Percentiles rank a stretch among this genome's conserved stretches.
phyloP scores from a whole-genome alignment of 1,284 basidiomycete genomes.

The Cerrena zonata region DNA sequence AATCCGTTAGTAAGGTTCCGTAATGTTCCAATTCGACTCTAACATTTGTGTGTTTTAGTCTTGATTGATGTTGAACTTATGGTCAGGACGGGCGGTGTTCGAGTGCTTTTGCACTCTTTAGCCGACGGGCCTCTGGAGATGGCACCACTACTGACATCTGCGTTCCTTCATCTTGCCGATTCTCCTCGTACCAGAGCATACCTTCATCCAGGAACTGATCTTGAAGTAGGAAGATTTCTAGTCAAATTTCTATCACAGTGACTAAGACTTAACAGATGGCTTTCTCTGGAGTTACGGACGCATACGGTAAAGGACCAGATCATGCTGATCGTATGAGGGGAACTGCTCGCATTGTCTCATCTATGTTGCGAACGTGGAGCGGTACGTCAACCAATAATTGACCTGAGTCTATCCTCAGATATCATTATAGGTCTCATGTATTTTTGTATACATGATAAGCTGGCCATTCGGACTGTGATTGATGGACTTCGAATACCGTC shows the following conservation, averaged over 20 bases:
- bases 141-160: constrained; percentile 75
- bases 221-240: constrained; percentile 61
- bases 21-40: neutral
- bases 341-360: constrained; percentile 73
- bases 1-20: constrained; percentile 54
- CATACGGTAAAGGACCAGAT: constrained; percentile 76
- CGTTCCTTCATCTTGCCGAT: constrained; percentile 83
- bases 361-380: constrained; percentile 88
- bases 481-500: constrained; percentile 86
- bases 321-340: constrained; percentile 75
- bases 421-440: constrained; percentile 75
- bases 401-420: neutral
- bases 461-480: constrained; percentile 80
- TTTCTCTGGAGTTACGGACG: constrained; percentile 83
- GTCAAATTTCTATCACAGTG: constrained; percentile 12
- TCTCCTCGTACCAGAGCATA: constrained; percentile 78
- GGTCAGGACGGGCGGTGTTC: constrained; percentile 75
- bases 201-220: constrained; percentile 77
- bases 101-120: constrained; percentile 81
- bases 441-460: constrained; percentile 84
- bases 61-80: constrained; percentile 84
- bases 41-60: constrained; percentile 37
- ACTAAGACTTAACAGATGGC: constrained; percentile 52
- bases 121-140: constrained; percentile 86
- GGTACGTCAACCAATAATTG: constrained; percentile 48